A percentile compares a stretch with the other conserved stretches of the same genome.
These are phyloP conservation scores for Lipomyces yarrowii DNA, from an alignment of 1,139 yeast species.

Conservation along the genomic window DNA sequence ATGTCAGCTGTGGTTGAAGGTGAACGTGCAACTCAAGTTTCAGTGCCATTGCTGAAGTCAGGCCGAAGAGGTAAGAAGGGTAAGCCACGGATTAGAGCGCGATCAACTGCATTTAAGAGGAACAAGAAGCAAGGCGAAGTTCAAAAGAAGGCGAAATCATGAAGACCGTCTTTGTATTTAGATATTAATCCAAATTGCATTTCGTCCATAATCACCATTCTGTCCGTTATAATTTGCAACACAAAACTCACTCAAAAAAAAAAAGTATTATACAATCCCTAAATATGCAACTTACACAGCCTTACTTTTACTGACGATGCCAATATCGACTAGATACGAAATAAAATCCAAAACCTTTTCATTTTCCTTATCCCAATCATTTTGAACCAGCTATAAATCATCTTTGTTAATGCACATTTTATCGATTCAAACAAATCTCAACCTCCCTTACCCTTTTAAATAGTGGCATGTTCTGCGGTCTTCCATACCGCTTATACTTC, in stretches of 20 bases:
- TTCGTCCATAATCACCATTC: neutral
- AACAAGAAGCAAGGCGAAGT: constrained; percentile 37
- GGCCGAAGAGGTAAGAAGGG: constrained; percentile 58
- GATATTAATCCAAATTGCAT: neutral
- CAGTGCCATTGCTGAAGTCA: constrained; percentile 32
- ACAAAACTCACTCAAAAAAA: neutral
- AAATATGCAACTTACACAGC: constrained; percentile 2
- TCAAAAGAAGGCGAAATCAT: constrained; percentile 1
- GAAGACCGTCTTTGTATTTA: neutral
- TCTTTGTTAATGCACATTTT: too few relatives aligned
- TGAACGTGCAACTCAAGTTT: constrained; percentile 57
- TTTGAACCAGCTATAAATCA: constrained; percentile 40
- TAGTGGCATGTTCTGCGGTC: constrained; percentile 41
- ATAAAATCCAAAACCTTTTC: constrained; percentile 42
- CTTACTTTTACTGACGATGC: constrained; percentile 26
- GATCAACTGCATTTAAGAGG: constrained; percentile 61
- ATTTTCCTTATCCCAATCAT: constrained; percentile 45
- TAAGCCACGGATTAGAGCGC: constrained; percentile 68
- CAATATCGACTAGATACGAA: constrained; percentile 19
- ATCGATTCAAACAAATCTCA: too few relatives aligned
- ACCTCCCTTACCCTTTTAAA: constrained; percentile 36
- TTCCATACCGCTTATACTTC: constrained; percentile 43
- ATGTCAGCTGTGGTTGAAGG: constrained; percentile 67
- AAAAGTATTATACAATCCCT: neutral
- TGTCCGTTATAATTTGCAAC: neutral